Evolutionary conservation across 2,329 filamentous ascomycete genomes (phyloP), one percentile per base, ranked within the genome.

Genomic region (Hymenoscyphus linearis): DNA sequence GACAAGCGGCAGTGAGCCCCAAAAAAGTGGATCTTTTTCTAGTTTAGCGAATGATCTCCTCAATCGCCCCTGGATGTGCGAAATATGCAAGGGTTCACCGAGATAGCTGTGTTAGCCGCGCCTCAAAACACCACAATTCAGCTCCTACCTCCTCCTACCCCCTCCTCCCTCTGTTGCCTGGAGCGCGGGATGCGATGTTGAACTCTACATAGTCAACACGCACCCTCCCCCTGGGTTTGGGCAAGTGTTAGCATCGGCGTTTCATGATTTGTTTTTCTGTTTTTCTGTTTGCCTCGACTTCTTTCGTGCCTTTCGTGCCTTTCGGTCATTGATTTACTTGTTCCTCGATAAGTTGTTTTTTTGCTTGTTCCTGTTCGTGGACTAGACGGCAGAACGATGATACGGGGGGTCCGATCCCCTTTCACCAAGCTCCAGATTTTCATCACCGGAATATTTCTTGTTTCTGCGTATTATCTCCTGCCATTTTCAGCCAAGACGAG

Each of bases 351-450:
- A 47, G 10, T 12, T 13, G n/a, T 12, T 50, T 25, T 25, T 47
- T 12, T 50, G 44, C 10, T 50, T 50, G 37, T 16, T n/a, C 9
- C 37, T 40, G 4, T 14, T 13, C 44, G 18, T 4, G 44, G 25
- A 44, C 14, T 22, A 16, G 35, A 57, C 55, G 26, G 16, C 31
- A 31, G 22, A n/a, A 58, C 47, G 44, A 58, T 52, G 47, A 40
- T n/a, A 34, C 35, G 56, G 56, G 26, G 26, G 40, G 13, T 27
- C 35, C 40, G 56, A 58, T 58, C 44, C n/a, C 7, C 40, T 36
- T 26, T 52, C 16, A 36, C 56, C 44, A 34, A 47, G 34, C 18
- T 52, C 22, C 56, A 44, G 27, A 25, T 26, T 34, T 52, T 44
- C 14, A n/a, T 58, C 22, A 13, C 52, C 25, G 56, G 26, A 52